phyloP scores from a whole-genome alignment of 805 yeast species.

The Debaryomyces tyrocola region DNA sequence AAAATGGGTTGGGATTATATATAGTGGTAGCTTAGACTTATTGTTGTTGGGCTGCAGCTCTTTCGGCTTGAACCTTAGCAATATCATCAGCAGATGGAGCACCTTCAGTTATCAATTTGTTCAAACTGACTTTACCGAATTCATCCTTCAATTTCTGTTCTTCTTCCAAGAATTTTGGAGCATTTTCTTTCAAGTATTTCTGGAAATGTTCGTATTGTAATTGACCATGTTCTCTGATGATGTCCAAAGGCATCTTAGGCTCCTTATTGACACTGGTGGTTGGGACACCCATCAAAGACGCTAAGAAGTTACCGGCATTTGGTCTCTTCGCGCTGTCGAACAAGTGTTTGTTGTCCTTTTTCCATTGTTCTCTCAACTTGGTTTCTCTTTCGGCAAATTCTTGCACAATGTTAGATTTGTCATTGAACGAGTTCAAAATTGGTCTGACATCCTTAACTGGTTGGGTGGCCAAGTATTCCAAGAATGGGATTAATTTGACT shows the following conservation, averaged over 20 bases:
- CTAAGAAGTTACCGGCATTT: constrained; percentile 52
- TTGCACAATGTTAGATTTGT: constrained; percentile 63
- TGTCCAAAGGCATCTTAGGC: constrained; percentile 82
- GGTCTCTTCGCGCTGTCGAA: constrained; percentile 30
- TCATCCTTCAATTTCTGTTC: constrained; percentile 83
- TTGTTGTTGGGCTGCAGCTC: constrained; percentile 8
- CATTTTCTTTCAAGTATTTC: constrained; percentile 56
- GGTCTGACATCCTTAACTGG: constrained; percentile 87
- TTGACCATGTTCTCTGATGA: constrained; percentile 90
- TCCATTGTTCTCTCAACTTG: constrained; percentile 70
- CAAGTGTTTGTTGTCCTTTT: constrained; percentile 48
- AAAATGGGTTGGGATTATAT: no score
- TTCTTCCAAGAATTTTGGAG: constrained; percentile 73
- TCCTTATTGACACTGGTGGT: constrained; percentile 42
- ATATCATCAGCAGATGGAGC: constrained; percentile 72
- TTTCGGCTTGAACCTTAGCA: constrained; percentile 42
- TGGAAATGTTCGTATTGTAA: constrained; percentile 81
- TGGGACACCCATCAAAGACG: constrained; percentile 65
- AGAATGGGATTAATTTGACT: constrained; percentile 81
- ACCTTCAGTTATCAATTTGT: constrained; percentile 82
- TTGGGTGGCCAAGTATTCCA: constrained; percentile 92
- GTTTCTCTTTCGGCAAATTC: constrained; percentile 82
- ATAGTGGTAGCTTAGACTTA: background rate
- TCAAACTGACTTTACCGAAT: constrained; percentile 78
- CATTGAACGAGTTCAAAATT: constrained; percentile 69